These are phyloP conservation scores for Backusella tarrabulga DNA, from an alignment of 192 early-diverging fungal genomes.

Conservation along the genomic window DNA sequence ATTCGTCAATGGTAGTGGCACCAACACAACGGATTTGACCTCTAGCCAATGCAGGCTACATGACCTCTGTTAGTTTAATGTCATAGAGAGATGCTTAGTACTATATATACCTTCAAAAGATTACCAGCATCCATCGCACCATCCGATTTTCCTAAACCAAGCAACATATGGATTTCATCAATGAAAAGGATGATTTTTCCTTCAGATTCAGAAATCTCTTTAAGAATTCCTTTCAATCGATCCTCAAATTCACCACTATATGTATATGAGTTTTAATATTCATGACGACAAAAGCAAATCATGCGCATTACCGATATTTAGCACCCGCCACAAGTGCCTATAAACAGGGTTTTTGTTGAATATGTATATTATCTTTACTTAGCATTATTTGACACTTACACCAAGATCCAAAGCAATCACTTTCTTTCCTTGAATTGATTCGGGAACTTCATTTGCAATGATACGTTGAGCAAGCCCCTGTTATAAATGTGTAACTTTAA, in stretches of 20 bases:
- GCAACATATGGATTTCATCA: conserved; percentile 75
- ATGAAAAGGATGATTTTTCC: conserved; percentile 79
- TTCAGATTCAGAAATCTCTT: conserved; percentile 67
- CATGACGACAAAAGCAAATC: background rate
- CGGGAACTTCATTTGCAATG: conserved; percentile 72
- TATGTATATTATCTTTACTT: background rate
- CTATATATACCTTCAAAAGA: conserved; percentile 56
- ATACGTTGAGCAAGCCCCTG: conserved; percentile 75
- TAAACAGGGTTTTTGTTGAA: background rate
- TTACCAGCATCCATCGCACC: conserved; percentile 81
- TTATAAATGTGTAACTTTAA: background rate
- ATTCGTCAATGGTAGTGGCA: conserved; percentile 81
- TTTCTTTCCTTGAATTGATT: conserved; percentile 71
- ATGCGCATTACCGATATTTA: conserved; percentile 58
- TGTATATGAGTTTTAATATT: background rate
- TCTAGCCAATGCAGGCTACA: conserved; percentile 67
- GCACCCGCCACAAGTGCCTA: conserved; percentile 65
- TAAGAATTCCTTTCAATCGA: conserved; percentile 70
- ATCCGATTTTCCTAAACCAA: conserved; percentile 74
- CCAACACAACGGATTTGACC: conserved; percentile 73
- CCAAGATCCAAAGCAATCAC: conserved; percentile 76
- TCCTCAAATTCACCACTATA: conserved; percentile 81
- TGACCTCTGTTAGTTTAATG: background rate
- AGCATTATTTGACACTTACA: conserved; percentile 13
- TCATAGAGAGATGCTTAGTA: no score